Evolutionary conservation across 306 rosid genomes (phyloP), one percentile per base, ranked within the genome.

Genomic region (Cicer judaicum): DNA sequence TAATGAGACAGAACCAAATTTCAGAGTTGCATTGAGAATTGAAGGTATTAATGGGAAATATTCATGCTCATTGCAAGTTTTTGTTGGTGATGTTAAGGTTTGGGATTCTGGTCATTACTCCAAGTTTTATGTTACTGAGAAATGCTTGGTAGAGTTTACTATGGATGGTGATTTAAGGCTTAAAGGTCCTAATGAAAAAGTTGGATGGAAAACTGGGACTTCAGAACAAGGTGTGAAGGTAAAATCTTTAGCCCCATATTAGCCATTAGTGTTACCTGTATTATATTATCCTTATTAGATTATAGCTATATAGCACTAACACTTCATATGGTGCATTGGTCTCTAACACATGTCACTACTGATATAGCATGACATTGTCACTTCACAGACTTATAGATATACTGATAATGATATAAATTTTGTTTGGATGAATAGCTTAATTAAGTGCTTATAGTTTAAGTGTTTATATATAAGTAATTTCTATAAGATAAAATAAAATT

Each of bases 161-260:
- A 29, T 15, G 12, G 93, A 87, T 63, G 99, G 99, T 19, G 96
- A 92, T 81, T 94, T 94, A 59, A 86, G 86, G 73, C 72, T 94
- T 11, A 90, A 82, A 75, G 99, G 96, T 59, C 90, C 88, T 5
- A 72, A 79, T 34, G 88, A 80, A 2, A 81, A 44, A 38, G 86
- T 94, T 13, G 99, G 99, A 15, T 94, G 99, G 99, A 85, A 88
- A 74, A 87, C 93, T 39, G 97, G 96, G 18, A 94, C 99, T 84
- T 85, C 91, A 55, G 87, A 90, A 82, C 99, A 94, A 86, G 90
- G 91, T 72, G 96, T 90, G 80, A 61, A 94, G 99, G 99, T 94
- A 93, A 82, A n/a, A 75, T 11, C 52, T 60, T 34, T 68, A 60
- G 12, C 75, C 18, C 57, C 7, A 52, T 52, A 7, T 7, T 49